Conservation (phyloP, 192 early-diverging fungal genomes). For the Coemansia sp. region DNA sequence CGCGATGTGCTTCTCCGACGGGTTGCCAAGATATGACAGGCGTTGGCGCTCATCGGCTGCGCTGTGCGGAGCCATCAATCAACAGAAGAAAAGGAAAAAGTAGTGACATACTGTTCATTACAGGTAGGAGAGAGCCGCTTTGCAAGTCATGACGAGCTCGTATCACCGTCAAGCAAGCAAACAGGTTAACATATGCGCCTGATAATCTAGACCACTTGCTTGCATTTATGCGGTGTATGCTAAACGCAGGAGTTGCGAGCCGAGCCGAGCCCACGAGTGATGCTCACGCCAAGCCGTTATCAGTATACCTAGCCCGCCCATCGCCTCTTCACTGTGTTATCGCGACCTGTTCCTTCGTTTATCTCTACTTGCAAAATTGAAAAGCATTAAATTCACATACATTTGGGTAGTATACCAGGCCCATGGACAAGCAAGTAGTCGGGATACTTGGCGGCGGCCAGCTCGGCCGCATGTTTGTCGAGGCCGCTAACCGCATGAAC, state of each 20-base stretch:
- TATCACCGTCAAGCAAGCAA: background rate
- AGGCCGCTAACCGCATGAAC: conserved; percentile 93
- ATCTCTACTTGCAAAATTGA: too few relatives aligned
- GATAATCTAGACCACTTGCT: background rate
- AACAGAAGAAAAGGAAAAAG: background rate
- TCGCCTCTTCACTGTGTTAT: too few relatives aligned
- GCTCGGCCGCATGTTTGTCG: conserved; percentile 96
- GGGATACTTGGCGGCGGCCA: conserved; percentile 88
- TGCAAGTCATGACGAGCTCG: background rate
- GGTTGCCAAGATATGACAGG: background rate
- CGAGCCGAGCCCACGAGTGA: background rate
- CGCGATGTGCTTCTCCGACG: background rate
- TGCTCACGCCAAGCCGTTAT: too few relatives aligned
- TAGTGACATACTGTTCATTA: background rate
- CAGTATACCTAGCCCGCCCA: too few relatives aligned
- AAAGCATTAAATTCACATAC: background rate
- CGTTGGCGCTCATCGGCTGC: background rate
- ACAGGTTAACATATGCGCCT: background rate
- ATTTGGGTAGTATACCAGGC: background rate
- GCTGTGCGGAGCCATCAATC: background rate
- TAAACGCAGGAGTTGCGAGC: background rate
- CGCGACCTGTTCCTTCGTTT: too few relatives aligned
- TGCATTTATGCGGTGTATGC: background rate
- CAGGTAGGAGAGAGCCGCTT: background rate
- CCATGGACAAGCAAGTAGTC: conserved; percentile 47